These are phyloP conservation scores for Alnus rubra DNA, from an alignment of 306 rosid genomes.

Conservation along the genomic window DNA sequence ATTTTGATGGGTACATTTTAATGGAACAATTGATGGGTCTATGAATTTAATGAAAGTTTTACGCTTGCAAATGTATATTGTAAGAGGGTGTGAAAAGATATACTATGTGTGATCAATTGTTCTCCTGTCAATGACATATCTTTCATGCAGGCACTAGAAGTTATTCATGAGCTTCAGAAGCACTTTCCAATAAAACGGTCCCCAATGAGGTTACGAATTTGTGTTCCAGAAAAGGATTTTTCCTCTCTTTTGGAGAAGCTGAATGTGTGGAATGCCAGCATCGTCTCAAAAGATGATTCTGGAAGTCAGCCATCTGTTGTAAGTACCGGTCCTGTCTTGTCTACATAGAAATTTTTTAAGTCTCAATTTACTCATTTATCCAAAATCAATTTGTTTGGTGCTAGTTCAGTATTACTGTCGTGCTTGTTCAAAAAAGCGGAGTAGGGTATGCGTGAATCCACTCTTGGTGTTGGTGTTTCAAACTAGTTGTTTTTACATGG, in stretches of 20 bases:
- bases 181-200: conserved; percentile 90
- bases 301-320: conserved; percentile 68
- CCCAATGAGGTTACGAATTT: conserved; percentile 69
- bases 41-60: background rate
- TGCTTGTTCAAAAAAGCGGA: background rate
- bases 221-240: conserved; percentile 50
- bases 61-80: background rate
- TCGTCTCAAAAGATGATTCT: conserved; percentile 65
- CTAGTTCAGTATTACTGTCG: conserved; percentile 1
- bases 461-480: conserved; percentile 23
- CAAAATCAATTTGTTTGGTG: background rate
- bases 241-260: conserved; percentile 66
- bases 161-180: conserved; percentile 96
- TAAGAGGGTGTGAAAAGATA: background rate
- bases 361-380: background rate
- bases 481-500: background rate
- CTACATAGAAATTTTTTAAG: background rate
- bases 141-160: conserved; percentile 77
- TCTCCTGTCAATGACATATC: conserved; percentile 2
- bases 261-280: conserved; percentile 63
- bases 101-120: background rate
- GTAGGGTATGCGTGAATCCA: background rate
- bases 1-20: background rate
- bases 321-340: conserved; percentile 31
- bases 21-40: background rate